Evolutionary conservation across 768 basidiomycete species (phyloP), one percentile per base, ranked within the genome.

Genomic region (Zangia roseola): DNA sequence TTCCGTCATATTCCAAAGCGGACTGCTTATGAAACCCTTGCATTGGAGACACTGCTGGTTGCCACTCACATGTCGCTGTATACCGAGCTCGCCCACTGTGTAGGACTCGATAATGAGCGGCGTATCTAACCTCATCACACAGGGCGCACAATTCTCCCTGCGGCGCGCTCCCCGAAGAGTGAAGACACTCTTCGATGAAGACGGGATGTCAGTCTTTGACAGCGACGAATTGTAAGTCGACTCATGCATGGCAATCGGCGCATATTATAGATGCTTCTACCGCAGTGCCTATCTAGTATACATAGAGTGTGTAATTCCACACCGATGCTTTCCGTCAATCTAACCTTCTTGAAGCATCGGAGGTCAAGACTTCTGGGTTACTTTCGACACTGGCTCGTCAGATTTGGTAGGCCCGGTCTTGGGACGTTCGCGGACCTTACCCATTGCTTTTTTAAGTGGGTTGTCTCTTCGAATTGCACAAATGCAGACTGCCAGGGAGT

Each of bases 331-430:
- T 36, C 16, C 24, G 38, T 23, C 30, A 25, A 20, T 30, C 47
- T 36, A 47, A 62, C 40, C 10, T 30, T 47, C 43, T 24, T 41
- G 8, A 47, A 79, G 74, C 28, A 63, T 78, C 38, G 75, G 74
- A 39, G 69, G 66, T 4, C 74, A 77, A 58, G 51, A 64, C 34
- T 73, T 81, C 48, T 67, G 68, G 58, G 67, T 75, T 19, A 71
- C 78, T 5, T 64, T 81, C 24, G 80, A 82, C 57, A 82, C 81
- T 8, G 81, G 81, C 40, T 83, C 80, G 4, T 74, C 82, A 1
- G 81, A 82, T 59, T 56, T 83, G 54, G 80, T 79, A 54, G 39
- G 58, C 28, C 43, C 43, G 20, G 46, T 51, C 36, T 40, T 30
- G 26, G 21, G n/a, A 35, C 40, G 12, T 47, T 10, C 13, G 2